A percentile compares a stretch with the other conserved stretches of the same genome.
Conservation (phyloP, 495 filamentous ascomycete genomes). For the Tuber microsphaerosporum region DNA sequence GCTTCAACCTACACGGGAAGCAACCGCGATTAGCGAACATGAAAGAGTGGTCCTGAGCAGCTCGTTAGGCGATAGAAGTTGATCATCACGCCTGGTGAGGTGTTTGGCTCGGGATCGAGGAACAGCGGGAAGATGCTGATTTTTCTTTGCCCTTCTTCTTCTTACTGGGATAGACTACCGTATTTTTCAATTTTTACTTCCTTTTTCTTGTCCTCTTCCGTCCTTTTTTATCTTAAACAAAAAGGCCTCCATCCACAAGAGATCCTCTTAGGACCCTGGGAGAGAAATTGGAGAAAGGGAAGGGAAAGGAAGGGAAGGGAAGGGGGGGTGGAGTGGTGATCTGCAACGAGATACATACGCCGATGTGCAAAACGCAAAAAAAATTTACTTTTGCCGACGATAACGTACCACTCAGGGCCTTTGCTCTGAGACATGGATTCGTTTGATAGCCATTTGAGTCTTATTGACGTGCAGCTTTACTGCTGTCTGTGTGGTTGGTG, state of each 20-base stretch:
- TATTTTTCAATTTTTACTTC: constrained; percentile 15
- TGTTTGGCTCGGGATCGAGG: constrained; percentile 29
- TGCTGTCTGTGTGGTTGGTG: constrained; percentile 16
- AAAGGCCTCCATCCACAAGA: background rate
- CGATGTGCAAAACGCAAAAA: constrained; percentile 32
- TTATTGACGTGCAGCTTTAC: constrained; percentile 36
- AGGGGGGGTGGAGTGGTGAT: constrained; percentile 19
- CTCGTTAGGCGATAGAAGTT: constrained; percentile 30
- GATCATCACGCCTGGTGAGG: constrained; percentile 29
- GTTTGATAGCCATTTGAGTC: constrained; percentile 26
- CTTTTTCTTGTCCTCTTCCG: constrained; percentile 13
- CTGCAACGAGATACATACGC: constrained; percentile 32
- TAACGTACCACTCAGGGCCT: constrained; percentile 15
- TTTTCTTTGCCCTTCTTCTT: background rate
- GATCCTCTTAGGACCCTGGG: background rate
- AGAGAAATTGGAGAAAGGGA: constrained; percentile 10
- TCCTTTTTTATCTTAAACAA: background rate
- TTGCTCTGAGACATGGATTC: constrained; percentile 32
- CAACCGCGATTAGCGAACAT: constrained; percentile 37
- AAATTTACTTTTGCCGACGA: constrained; percentile 15
- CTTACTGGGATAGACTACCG: constrained; percentile 1
- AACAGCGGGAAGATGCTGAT: constrained; percentile 6
- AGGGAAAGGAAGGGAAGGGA: constrained; percentile 8
- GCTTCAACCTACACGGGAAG: constrained; percentile 25
- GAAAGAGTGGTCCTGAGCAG: constrained; percentile 17